Evolutionary conservation across 108 stramenopile species (phyloP), one percentile per base, ranked within the genome.

Genomic region (Nannochloropsis gaditana): DNA sequence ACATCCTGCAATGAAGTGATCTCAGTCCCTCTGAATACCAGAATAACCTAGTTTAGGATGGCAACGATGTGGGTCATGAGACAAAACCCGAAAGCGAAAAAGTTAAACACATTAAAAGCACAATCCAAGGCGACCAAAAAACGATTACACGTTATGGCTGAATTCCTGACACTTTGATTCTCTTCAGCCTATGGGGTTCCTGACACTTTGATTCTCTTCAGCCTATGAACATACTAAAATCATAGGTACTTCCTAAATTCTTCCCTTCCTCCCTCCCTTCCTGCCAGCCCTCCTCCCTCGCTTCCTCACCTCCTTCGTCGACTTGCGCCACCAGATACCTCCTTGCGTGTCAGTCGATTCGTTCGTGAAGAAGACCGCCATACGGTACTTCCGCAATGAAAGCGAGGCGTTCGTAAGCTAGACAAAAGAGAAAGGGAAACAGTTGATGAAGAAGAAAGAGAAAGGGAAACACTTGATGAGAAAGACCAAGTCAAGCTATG

Each of bases 301-400:
- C 3, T 73, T 8, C 5, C 59, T 73, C 59, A 73, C 59, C 59
- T 73, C 59, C 8, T 73, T 73, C 19, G 59, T 73, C 59, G 59
- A 15, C 59, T 73, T 73, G 3, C 59, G 59, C 59, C 59, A 73
- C 59, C 59, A 73, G 59, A 73, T 73, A 8, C 59, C 59, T 15
- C 59, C 59, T n/a, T 73, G 59, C 19, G 59, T 73, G 59, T 73
- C 59, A 4, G 59, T 73, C 4, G 59, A n/a, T 2, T 73, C 59
- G 59, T 73, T 73, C 15, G 59, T 73, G 59, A 73, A 73, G 8
- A 73, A 73, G 59, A n/a, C 59, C 15, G 59, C 59, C 59, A 73
- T 15, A 4, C 59, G 59, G n/a, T 73, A 73, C 59, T 6, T 73
- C 59, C 59, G 59, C 59, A 73, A n/a, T 4, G 59, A 73, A 4